These are phyloP conservation scores for Colletotrichum australisinense DNA, from an alignment of 2,329 filamentous ascomycete genomes.

Conservation along the genomic window DNA sequence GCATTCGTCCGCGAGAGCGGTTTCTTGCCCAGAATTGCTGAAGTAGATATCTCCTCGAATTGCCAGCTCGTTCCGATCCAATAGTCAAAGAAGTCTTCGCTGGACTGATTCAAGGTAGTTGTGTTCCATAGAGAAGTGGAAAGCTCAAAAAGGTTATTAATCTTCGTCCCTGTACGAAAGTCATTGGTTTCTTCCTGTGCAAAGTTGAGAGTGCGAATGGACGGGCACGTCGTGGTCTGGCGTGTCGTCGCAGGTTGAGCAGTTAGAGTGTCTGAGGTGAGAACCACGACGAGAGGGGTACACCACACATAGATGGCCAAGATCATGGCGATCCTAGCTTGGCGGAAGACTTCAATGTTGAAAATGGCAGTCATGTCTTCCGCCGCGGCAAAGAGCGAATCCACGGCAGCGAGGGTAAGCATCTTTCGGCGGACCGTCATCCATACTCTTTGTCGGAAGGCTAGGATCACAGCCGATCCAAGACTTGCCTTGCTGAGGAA, in stretches of 20 bases:
- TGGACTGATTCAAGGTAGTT: constrained; percentile 38
- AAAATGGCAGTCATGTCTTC: constrained; percentile 45
- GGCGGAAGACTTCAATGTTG: constrained; percentile 44
- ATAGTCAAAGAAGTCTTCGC: constrained; percentile 47
- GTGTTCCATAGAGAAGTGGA: constrained; percentile 47
- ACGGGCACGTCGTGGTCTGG: constrained; percentile 43
- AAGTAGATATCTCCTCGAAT: constrained; percentile 42
- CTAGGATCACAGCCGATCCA: constrained; percentile 46
- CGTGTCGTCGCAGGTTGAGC: constrained; percentile 41
- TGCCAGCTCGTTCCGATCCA: constrained; percentile 41
- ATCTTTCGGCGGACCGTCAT: constrained; percentile 39
- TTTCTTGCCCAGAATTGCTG: constrained; percentile 41
- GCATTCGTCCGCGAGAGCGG: constrained; percentile 40
- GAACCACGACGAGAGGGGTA: constrained; percentile 51
- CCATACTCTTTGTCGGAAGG: constrained; percentile 39
- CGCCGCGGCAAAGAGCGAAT: constrained; percentile 47
- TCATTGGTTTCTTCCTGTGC: constrained; percentile 47
- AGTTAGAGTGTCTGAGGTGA: constrained; percentile 50
- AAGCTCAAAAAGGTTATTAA: constrained; percentile 41
- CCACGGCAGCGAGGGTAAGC: constrained; percentile 37
- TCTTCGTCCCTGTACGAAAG: constrained; percentile 44
- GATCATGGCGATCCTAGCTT: constrained; percentile 47
- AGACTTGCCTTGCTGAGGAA: constrained; percentile 50
- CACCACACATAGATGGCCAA: constrained; percentile 50
- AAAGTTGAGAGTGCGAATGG: constrained; percentile 48